Evolutionary conservation across 1,139 yeast genomes (phyloP).

Genomic region (Magnusiomyces ingens): DNA sequence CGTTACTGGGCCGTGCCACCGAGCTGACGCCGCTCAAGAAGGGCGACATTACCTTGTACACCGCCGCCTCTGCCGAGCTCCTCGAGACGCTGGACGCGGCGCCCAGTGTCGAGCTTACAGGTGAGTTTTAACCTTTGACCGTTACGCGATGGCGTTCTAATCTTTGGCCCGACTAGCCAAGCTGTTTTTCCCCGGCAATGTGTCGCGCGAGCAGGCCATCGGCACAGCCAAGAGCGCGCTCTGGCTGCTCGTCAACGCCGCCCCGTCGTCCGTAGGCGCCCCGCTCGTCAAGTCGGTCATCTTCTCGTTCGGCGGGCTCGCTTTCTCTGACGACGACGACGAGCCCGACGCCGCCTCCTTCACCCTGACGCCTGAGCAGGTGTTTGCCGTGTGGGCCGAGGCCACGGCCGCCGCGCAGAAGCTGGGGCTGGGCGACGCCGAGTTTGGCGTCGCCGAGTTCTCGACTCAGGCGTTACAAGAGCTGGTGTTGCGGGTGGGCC

Average conservation of each 20-base stretch:
- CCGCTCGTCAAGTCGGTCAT: constrained; percentile 21
- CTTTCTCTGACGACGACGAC: constrained; percentile 23
- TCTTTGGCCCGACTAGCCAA: background rate
- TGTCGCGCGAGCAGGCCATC: background rate
- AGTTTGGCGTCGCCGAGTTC: constrained; percentile 30
- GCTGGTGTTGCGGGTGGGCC: constrained; percentile 16
- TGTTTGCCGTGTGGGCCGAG: constrained; percentile 23
- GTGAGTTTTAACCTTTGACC: background rate
- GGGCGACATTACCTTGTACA: too few species aligned
- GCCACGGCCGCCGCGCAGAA: constrained; percentile 14
- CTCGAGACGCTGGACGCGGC: background rate
- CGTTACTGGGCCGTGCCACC: too few species aligned
- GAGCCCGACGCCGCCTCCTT: constrained; percentile 15
- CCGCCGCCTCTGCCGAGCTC: too few species aligned
- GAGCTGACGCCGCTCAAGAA: too few species aligned
- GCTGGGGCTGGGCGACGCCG: constrained; percentile 6
- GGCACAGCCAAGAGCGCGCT: background rate
- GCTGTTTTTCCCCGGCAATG: background rate
- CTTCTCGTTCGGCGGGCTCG: constrained; percentile 25
- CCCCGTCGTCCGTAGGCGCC: constrained; percentile 3
- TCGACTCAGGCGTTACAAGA: constrained; percentile 21
- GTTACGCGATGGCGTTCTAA: too few species aligned
- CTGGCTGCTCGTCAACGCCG: background rate
- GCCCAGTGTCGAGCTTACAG: background rate
- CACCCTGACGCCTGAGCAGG: constrained; percentile 14